Conservation (phyloP, 2,329 filamentous ascomycete species). For the Aspergillus sp. region DNA sequence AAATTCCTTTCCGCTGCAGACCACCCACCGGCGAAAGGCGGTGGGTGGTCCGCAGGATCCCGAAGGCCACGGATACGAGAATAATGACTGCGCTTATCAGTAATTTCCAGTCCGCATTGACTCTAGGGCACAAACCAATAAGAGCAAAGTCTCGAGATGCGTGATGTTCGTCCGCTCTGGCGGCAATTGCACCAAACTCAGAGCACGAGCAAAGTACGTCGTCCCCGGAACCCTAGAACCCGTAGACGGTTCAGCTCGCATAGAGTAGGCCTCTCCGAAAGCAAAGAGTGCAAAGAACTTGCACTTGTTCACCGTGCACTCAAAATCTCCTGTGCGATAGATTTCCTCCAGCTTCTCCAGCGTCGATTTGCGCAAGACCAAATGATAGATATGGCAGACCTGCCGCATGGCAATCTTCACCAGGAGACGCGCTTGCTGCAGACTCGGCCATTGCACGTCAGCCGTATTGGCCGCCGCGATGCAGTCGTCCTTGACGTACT, state of each 20-base stretch:
- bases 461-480: constrained; percentile 29
- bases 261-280: constrained; percentile 47
- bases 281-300: constrained; percentile 49
- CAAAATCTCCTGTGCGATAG: constrained; percentile 32
- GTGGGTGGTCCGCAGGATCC: too few species aligned
- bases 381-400: constrained; percentile 37
- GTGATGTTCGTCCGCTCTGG: constrained; percentile 46
- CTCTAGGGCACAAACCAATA: constrained; percentile 30
- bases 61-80: too few species aligned
- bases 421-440: constrained; percentile 37
- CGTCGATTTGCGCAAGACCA: constrained; percentile 38
- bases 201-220: constrained; percentile 43
- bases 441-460: constrained; percentile 35
- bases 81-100: constrained; percentile 27
- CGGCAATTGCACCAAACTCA: constrained; percentile 43
- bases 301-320: constrained; percentile 39
- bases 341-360: constrained; percentile 41
- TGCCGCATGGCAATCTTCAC: constrained; percentile 39
- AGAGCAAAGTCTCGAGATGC: constrained; percentile 45
- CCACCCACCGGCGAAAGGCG: too few species aligned
- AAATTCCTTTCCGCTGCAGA: too few species aligned
- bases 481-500: constrained; percentile 33
- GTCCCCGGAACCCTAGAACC: constrained; percentile 44
- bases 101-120: background rate
- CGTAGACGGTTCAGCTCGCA: constrained; percentile 32